Conservation (phyloP, 75 land plant species). For the Sequoia sempervirens region DNA sequence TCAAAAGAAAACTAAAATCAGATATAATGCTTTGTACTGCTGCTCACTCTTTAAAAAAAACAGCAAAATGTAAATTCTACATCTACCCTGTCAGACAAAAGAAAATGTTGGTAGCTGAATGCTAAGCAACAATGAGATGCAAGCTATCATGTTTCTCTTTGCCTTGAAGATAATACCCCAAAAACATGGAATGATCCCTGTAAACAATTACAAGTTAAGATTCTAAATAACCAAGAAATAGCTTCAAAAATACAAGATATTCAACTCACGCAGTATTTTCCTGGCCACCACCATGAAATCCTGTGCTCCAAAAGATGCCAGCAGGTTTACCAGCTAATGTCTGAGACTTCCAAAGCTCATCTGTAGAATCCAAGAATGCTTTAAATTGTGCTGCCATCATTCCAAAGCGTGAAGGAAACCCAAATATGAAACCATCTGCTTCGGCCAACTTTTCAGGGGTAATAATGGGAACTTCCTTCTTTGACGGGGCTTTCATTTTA, state of each 20-base stretch:
- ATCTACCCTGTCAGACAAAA: neutral
- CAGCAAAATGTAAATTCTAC: neutral
- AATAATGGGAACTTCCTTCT: slow-evolving; percentile 38
- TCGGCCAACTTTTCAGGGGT: slow-evolving; percentile 52
- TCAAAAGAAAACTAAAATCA: neutral
- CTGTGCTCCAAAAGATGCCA: slow-evolving; percentile 74
- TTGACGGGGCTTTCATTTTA: slow-evolving; percentile 58
- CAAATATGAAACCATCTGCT: slow-evolving; percentile 72
- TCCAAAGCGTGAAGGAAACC: slow-evolving; percentile 71
- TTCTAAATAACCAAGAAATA: neutral
- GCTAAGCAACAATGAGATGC: neutral
- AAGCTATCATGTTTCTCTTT: neutral
- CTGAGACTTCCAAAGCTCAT: slow-evolving; percentile 43
- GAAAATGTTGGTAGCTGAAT: neutral
- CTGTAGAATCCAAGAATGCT: slow-evolving; percentile 59
- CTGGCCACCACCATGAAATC: slow-evolving; percentile 74
- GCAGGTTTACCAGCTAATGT: slow-evolving; percentile 73
- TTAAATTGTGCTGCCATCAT: slow-evolving; percentile 62
- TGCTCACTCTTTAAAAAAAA: neutral
- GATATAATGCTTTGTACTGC: neutral
- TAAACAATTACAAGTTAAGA: neutral
- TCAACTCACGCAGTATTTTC: slow-evolving; percentile 53
- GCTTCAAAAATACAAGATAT: neutral
- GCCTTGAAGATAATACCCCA: neutral
- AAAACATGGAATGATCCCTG: neutral